A percentile compares a stretch with the other conserved stretches of the same genome.
These are phyloP conservation scores for Kurtzmaniella quercitrusa DNA, from an alignment of 1,139 yeast genomes.

Conservation along the genomic window DNA sequence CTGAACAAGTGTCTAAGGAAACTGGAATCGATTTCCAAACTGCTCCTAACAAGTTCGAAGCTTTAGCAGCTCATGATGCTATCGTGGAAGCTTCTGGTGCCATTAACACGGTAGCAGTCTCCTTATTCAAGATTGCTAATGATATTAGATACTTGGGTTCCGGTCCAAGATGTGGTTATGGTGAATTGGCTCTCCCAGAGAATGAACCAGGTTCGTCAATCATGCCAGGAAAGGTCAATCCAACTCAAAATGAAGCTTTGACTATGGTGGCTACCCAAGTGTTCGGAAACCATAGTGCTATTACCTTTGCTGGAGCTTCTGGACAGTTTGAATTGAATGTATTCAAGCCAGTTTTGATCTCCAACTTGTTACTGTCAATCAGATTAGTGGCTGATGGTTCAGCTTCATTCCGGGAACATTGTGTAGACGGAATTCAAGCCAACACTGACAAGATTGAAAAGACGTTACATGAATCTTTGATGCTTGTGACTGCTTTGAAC, in stretches of 20 bases:
- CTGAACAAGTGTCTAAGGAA: conserved; percentile 70
- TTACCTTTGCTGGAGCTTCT: conserved; percentile 96
- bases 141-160: conserved; percentile 97
- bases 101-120: conserved; percentile 87
- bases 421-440: conserved; percentile 92
- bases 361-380: conserved; percentile 82
- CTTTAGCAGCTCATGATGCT: conserved; percentile 98
- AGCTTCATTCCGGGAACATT: conserved; percentile 84
- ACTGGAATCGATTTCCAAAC: conserved; percentile 88
- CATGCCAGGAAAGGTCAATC: conserved; percentile 99
- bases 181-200: conserved; percentile 91
- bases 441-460: conserved; percentile 83
- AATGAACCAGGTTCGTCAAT: conserved; percentile 99
- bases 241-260: conserved; percentile 97
- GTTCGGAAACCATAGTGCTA: conserved; percentile 91
- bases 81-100: conserved; percentile 97
- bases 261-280: conserved; percentile 98
- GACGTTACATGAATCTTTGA: conserved; percentile 86
- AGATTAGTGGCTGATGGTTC: conserved; percentile 87
- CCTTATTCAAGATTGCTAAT: conserved; percentile 93
- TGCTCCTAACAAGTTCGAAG: conserved; percentile 98
- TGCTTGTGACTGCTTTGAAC: conserved; percentile 97
- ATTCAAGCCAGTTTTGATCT: conserved; percentile 92
- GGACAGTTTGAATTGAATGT: conserved; percentile 98
- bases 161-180: conserved; percentile 99